Base-by-base conservation (phyloP, 2,329 filamentous ascomycete species). In the Cordyceps militaris region DNA sequence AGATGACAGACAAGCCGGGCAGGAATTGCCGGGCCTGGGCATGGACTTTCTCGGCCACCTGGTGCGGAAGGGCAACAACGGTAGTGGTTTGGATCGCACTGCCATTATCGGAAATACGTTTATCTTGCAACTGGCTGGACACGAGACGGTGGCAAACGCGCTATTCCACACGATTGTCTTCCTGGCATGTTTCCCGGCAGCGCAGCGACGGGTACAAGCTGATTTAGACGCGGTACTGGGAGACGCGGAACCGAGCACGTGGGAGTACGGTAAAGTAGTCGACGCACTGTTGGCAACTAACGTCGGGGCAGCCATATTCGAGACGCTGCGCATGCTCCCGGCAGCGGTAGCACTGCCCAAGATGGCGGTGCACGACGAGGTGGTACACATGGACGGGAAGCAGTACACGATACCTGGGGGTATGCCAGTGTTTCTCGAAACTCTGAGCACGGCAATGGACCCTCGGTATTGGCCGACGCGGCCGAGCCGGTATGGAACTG, bases 141-240 rank as follows among this genome's bases (percentile, higher is more conserved):
- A 94, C 70, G 89, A 94, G 70, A 92, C 89, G 1, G 88, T 88
- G 2, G 88, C 88, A 49, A 90, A 89, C 69, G 80, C 82, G 4
- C 76, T 91, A 40, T 86, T 92, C 71, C 91, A 89, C 67, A 78
- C 84, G 2, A 71, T 91, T 4, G 67, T 90, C 36, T 79, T 84
- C 63, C 79, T 93, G 6, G 89, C 88, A 14, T 80, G 83, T 64
- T 79, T 86, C 64, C 83, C 83, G 6, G 70, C 74, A 1, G 80
- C 80, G 1, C 89, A 94, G 66, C 78, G 81, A 24, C 76, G 76
- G 7, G 71, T 93, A 3, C 89, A 93, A 64, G 73, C 77, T 46
- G 88, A 91, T 60, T 72, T 94, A 26, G 85, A 91, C 67, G 71
- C 74, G 14, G 80, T 89, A 10, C 75, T 92, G 28, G 81, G 81